Evolutionary conservation across 306 rosid genomes (phyloP).

Genomic region (Cucurbita argyrosperma): DNA sequence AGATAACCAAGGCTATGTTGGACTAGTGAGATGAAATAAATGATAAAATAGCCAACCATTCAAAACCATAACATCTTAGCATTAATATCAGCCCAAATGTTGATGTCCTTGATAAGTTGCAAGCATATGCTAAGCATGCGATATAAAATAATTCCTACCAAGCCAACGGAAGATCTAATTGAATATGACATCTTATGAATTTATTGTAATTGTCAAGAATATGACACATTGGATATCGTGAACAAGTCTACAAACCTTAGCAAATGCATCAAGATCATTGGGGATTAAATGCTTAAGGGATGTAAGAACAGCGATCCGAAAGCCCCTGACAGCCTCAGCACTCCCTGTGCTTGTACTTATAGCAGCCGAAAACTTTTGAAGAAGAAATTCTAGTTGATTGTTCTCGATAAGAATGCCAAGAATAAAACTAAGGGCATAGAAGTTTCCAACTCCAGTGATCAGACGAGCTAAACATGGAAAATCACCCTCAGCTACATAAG

Average conservation of each 20-base stretch:
- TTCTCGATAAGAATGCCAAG: slow-evolving; percentile 95
- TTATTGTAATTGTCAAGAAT: too few relatives aligned
- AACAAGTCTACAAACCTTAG: slow-evolving; percentile 58
- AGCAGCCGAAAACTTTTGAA: slow-evolving; percentile 89
- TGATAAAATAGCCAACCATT: background rate
- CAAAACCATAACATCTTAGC: background rate
- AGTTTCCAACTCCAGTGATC: slow-evolving; percentile 94
- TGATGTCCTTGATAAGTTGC: background rate
- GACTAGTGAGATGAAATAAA: background rate
- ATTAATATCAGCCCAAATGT: background rate
- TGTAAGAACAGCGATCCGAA: slow-evolving; percentile 95
- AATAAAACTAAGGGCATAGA: slow-evolving; percentile 79
- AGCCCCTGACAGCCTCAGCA: slow-evolving; percentile 88
- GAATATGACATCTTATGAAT: background rate
- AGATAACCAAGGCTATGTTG: background rate
- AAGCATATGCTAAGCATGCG: background rate
- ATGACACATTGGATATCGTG: background rate
- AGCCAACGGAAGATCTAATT: background rate
- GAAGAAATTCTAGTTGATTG: slow-evolving; percentile 92
- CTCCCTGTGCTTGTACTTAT: slow-evolving; percentile 59
- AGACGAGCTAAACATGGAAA: slow-evolving; percentile 92
- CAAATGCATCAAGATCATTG: slow-evolving; percentile 89
- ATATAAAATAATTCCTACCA: background rate
- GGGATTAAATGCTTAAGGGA: slow-evolving; percentile 92
- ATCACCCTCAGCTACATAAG: slow-evolving; percentile 90